phyloP scores from a whole-genome alignment of 352 stramenopile species.

The Halophytophthora batemanensis region DNA sequence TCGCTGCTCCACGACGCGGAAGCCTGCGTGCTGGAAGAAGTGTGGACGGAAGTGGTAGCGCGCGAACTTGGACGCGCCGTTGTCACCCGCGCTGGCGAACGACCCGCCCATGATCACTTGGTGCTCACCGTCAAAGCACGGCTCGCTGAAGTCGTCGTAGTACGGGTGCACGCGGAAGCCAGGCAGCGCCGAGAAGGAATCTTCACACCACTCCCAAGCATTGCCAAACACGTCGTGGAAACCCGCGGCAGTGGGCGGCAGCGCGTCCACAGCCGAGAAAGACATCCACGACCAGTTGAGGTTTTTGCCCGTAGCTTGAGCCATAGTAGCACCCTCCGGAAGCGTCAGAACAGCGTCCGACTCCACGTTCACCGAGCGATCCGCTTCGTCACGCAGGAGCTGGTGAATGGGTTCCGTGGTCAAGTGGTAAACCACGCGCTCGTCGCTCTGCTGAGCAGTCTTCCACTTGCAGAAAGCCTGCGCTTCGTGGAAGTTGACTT shows the following conservation, averaged over 20 bases:
- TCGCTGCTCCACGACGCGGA: conserved; percentile 89
- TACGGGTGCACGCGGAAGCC: conserved; percentile 89
- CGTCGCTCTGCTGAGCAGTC: conserved; percentile 50
- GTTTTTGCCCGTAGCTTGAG: conserved; percentile 68
- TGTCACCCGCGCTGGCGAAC: conserved; percentile 94
- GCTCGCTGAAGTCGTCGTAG: conserved; percentile 97
- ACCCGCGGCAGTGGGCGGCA: conserved; percentile 64
- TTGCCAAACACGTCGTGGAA: conserved; percentile 95
- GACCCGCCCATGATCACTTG: conserved; percentile 96
- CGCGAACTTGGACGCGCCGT: conserved; percentile 92
- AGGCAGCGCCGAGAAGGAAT: conserved; percentile 93
- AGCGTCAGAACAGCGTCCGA: conserved; percentile 83
- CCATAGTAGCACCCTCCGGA: conserved; percentile 36
- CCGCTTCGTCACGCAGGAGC: conserved; percentile 70
- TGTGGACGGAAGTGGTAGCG: conserved; percentile 97
- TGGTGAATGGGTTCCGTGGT: conserved; percentile 93
- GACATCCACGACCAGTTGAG: conserved; percentile 92
- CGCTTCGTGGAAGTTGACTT: conserved; percentile 96
- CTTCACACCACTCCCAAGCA: conserved; percentile 96
- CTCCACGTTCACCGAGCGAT: conserved; percentile 38
- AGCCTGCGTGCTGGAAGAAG: conserved; percentile 96
- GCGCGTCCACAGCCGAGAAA: conserved; percentile 87
- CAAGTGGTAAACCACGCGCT: conserved; percentile 79
- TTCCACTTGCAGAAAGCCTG: conserved; percentile 92
- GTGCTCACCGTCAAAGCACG: conserved; percentile 98